Base-by-base conservation (phyloP, 2,329 filamentous ascomycete genomes). In the Pseudomassariella vexata region DNA sequence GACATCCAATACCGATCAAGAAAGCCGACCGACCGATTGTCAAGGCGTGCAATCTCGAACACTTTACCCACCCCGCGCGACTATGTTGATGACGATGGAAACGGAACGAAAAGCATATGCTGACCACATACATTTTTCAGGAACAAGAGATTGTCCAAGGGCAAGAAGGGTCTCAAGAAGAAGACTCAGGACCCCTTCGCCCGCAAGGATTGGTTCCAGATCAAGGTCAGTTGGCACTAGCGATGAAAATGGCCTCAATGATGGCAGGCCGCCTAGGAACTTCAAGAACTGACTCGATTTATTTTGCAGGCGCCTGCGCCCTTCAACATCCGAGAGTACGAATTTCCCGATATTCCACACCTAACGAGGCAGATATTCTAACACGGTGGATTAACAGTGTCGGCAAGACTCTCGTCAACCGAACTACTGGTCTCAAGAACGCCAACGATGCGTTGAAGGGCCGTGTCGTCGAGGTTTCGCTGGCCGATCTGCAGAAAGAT, bases 131-230 rank as follows among this genome's bases (percentile, higher is more conserved):
- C 39, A 46, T 47, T 50, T 35, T 49, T 53, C 55, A 88, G 83
- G 86, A 98, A 98, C 83, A 98, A 98, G 88, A 88, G 92, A 79
- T 82, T 98, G 76, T 96, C 92, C 52, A 98, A 98, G 82, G 92
- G 92, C 76, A 98, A 96, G 87, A 98, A 98, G 82, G 90, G 92
- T 70, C 79, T 96, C 66, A 96, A 96, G 87, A 96, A 98, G 90
- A 90, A 90, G 76, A 90, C 89, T 60, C 74, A 83, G 57, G 92
- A 98, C 70, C 90, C 92, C 60, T 96, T 96, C 78, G 79, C 89
- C 60, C 85, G 90, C 66, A 98, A 98, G 80, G 92, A 96, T 68
- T 96, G 94, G 86, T 98, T 89, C 76, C 85, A 83, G 60, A 82
- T 98, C 71, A 96, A 96, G 82, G 83, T 86, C 60, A 52, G 72